Conservation (phyloP, 1,284 basidiomycete species). For the Takashimella koratensis region DNA sequence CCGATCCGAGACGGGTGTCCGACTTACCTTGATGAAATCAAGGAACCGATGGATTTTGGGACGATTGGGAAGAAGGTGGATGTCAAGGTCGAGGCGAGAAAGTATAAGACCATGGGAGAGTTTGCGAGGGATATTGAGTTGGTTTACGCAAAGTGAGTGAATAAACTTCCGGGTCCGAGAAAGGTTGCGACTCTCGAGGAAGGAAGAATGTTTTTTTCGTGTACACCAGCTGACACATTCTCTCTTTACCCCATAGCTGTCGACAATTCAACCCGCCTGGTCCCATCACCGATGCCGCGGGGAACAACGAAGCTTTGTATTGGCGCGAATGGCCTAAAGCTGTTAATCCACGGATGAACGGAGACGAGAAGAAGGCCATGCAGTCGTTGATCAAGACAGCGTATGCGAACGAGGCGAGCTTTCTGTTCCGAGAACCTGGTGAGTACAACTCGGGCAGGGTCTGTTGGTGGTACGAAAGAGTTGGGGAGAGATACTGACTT, state of each 20-base stretch:
- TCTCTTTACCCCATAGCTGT: conserved; percentile 50
- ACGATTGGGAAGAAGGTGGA: conserved; percentile 74
- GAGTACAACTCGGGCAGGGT: too few relatives aligned
- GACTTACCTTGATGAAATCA: conserved; percentile 92
- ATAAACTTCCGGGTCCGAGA: conserved; percentile 9
- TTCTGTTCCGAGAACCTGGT: conserved; percentile 76
- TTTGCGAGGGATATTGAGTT: conserved; percentile 78
- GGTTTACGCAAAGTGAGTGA: conserved; percentile 74
- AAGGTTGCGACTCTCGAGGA: too few relatives aligned
- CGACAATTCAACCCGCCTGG: conserved; percentile 80
- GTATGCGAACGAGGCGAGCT: conserved; percentile 67
- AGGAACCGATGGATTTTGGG: conserved; percentile 89
- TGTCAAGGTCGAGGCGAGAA: conserved; percentile 46
- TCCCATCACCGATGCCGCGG: conserved; percentile 62
- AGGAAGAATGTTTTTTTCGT: too few relatives aligned
- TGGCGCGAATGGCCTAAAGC: conserved; percentile 84
- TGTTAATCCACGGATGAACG: conserved; percentile 68
- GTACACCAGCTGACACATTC: not conserved
- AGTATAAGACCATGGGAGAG: conserved; percentile 74
- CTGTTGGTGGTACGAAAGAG: conserved; percentile 5
- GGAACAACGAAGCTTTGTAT: conserved; percentile 67
- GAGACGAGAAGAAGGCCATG: conserved; percentile 76
- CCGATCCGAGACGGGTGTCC: conserved; percentile 77
- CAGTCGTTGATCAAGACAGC: conserved; percentile 68
- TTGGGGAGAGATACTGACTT: conserved; percentile 2